A percentile compares a stretch with the other conserved stretches of the same genome.
Conservation (phyloP, 1,284 basidiomycete species). For the Tilletia caries region DNA sequence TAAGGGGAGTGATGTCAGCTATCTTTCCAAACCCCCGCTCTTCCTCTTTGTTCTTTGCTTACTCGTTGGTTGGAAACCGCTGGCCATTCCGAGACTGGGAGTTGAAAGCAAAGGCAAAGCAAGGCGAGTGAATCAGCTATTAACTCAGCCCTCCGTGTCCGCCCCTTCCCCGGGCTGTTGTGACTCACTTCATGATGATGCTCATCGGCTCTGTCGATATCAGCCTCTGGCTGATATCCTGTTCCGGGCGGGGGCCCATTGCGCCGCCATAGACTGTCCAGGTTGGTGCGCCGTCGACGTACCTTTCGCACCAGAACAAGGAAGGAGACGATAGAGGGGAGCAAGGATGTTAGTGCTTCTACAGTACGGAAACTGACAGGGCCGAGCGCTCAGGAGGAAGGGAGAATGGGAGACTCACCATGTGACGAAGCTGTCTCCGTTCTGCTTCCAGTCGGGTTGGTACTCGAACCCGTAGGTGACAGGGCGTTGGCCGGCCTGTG, state of each 20-base stretch:
- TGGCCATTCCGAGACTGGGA: conserved; percentile 6
- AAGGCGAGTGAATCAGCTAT: no score
- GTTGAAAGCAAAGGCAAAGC: no score
- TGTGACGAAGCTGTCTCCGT: conserved; percentile 20
- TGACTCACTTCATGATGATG: conserved; percentile 16
- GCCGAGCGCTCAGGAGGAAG: no score
- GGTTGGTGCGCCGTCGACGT: conserved; percentile 22
- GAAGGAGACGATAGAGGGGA: no score
- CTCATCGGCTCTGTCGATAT: conserved; percentile 9
- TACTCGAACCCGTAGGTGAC: conserved; percentile 8
- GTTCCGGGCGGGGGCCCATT: conserved; percentile 11
- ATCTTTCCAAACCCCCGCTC: no score
- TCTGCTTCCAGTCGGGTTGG: conserved; percentile 18
- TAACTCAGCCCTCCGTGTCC: no score
- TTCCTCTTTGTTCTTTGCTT: no score
- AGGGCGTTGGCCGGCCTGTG: not conserved
- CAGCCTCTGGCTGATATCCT: conserved; percentile 18
- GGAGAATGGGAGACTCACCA: conserved; percentile 15
- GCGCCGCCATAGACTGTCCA: conserved; percentile 21
- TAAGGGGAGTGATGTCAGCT: no score
- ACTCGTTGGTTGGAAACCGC: conserved; percentile 3
- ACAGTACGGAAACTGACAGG: no score
- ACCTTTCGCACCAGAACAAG: no score
- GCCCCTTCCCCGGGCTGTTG: no score
- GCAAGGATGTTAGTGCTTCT: no score